Conservation (phyloP, 352 stramenopile genomes). For the Globisporangium parvum region DNA sequence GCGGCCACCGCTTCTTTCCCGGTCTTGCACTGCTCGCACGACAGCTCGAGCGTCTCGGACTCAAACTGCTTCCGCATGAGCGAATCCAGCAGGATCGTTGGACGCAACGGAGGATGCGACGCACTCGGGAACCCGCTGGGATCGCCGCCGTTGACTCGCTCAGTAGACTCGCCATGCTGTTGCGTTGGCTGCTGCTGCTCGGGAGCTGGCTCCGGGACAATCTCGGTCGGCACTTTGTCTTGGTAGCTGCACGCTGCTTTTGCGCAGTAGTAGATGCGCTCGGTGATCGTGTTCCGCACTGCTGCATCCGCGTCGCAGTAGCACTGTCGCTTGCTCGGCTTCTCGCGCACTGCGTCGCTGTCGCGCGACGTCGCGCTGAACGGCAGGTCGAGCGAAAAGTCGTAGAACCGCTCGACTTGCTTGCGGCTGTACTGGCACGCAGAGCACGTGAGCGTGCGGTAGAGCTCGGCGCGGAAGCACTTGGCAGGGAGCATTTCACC, state of each 20-base stretch:
- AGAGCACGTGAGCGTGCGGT: slow-evolving; percentile 68
- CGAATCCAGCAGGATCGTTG: slow-evolving; percentile 43
- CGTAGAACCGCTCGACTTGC: slow-evolving; percentile 77
- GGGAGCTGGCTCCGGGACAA: not conserved
- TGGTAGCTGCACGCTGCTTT: slow-evolving; percentile 60
- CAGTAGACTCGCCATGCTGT: not conserved
- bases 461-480: slow-evolving; percentile 73
- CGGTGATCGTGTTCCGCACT: slow-evolving; percentile 23
- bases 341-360: slow-evolving; percentile 6
- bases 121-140: not conserved
- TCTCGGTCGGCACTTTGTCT: slow-evolving; percentile 27
- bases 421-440: slow-evolving; percentile 76
- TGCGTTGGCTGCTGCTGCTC: not conserved
- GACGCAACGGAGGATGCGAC: slow-evolving; percentile 3
- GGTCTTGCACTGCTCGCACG: slow-evolving; percentile 77
- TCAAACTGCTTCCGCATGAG: slow-evolving; percentile 79
- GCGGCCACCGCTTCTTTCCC: slow-evolving; percentile 54
- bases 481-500: slow-evolving; percentile 59
- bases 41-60: slow-evolving; percentile 66
- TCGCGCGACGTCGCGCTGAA: slow-evolving; percentile 14
- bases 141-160: not conserved
- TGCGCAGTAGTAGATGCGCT: slow-evolving; percentile 46
- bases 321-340: slow-evolving; percentile 33
- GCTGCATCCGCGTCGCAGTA: slow-evolving; percentile 49
- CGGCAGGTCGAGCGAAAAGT: slow-evolving; percentile 83